Evolutionary conservation across 352 stramenopile species (phyloP).

Genomic region (Pythium volutum): DNA sequence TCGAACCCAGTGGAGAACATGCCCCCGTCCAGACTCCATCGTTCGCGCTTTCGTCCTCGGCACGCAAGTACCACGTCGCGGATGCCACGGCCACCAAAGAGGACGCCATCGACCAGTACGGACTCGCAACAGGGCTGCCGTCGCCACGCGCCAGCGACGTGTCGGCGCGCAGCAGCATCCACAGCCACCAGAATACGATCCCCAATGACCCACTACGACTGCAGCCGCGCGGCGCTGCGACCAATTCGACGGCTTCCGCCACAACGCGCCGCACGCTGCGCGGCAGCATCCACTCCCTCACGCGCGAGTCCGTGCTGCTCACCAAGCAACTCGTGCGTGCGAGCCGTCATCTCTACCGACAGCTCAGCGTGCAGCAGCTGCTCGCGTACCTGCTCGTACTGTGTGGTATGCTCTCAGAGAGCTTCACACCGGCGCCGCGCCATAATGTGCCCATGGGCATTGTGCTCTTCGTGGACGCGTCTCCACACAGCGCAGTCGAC

Average conservation of each 20-base stretch:
- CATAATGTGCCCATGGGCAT: slow-evolving; percentile 75
- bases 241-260: neutral
- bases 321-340: slow-evolving; percentile 13
- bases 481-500: neutral
- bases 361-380: slow-evolving; percentile 52
- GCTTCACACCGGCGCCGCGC: slow-evolving; percentile 51
- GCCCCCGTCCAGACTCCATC: neutral
- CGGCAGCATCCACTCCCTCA: slow-evolving; percentile 17
- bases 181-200: neutral
- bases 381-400: slow-evolving; percentile 55
- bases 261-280: slow-evolving; percentile 15
- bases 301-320: slow-evolving; percentile 16
- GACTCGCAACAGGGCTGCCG: slow-evolving; percentile 15
- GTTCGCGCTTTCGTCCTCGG: slow-evolving; percentile 8
- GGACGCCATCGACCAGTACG: neutral
- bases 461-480: slow-evolving; percentile 35
- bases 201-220: neutral
- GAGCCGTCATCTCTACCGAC: slow-evolving; percentile 28
- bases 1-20: slow-evolving; percentile 12
- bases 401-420: slow-evolving; percentile 59
- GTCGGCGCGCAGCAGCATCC: neutral
- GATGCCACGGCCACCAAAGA: neutral
- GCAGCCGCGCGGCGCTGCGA: neutral
- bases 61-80: slow-evolving; percentile 27
- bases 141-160: slow-evolving; percentile 2